Percentiles rank a stretch among this genome's conserved stretches.
Evolutionary conservation across 1,284 basidiomycete species (phyloP).

Genomic region (Tilletia indica): DNA sequence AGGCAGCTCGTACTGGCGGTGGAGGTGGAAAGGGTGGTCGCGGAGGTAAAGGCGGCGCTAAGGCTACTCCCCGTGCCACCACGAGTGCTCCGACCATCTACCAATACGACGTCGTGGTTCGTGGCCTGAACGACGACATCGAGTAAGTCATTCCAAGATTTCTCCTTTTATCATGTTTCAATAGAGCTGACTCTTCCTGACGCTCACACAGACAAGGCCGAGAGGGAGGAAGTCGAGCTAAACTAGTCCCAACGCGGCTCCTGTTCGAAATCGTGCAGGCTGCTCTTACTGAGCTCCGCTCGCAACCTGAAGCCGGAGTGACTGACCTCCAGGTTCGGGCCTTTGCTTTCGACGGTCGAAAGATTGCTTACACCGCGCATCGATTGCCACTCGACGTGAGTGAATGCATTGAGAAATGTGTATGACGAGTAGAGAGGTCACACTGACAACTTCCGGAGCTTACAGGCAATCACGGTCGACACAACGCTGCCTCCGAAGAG

Average conservation of each 20-base stretch:
- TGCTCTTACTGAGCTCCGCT: constrained; percentile 21
- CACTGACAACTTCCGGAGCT: not conserved
- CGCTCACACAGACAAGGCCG: constrained; percentile 1
- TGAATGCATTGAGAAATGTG: not conserved
- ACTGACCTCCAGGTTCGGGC: constrained; percentile 23
- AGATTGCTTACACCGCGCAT: constrained; percentile 26
- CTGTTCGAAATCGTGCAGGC: constrained; percentile 22
- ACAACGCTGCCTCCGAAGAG: constrained; percentile 28
- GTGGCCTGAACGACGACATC: constrained; percentile 1
- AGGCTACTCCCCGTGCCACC: not conserved
- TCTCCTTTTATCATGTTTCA: not conserved
- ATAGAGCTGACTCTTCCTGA: too few species aligned
- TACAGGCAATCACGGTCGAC: constrained; percentile 20
- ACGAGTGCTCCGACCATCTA: constrained; percentile 18
- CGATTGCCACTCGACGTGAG: constrained; percentile 21
- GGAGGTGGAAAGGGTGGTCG: not conserved
- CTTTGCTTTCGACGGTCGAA: constrained; percentile 33
- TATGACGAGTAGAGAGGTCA: not conserved
- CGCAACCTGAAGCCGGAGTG: constrained; percentile 22
- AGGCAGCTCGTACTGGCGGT: too few species aligned
- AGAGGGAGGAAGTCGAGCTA: not conserved
- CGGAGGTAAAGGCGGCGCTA: not conserved
- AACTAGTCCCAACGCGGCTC: constrained; percentile 23
- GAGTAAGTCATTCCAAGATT: not conserved
- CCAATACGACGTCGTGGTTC: constrained; percentile 36